Evolutionary conservation across 768 basidiomycete genomes (phyloP).

Genomic region (Cystofilobasidium capitatum): DNA sequence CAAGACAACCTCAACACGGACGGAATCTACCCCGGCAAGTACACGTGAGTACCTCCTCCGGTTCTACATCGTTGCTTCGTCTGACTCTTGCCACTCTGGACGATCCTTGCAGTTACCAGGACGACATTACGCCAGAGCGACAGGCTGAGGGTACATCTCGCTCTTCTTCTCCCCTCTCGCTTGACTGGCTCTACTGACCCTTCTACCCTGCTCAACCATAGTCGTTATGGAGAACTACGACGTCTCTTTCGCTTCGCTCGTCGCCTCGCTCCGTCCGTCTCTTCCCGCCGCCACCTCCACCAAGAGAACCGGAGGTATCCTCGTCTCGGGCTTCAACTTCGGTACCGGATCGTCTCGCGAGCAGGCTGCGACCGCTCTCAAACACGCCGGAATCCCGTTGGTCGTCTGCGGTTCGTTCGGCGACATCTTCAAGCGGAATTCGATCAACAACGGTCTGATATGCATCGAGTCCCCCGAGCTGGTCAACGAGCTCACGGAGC

Average conservation of each 20-base stretch:
- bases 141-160: conserved; percentile 60
- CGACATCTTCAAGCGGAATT: conserved; percentile 98
- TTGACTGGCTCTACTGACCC: neutral
- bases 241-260: conserved; percentile 64
- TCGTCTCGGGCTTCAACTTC: conserved; percentile 94
- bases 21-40: conserved; percentile 69
- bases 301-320: conserved; percentile 55
- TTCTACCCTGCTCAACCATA: neutral
- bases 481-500: conserved; percentile 66
- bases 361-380: conserved; percentile 95
- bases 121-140: conserved; percentile 88
- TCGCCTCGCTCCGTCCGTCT: conserved; percentile 43
- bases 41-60: conserved; percentile 18
- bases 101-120: conserved; percentile 71
- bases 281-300: conserved; percentile 33
- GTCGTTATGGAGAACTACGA: conserved; percentile 75
- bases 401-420: conserved; percentile 98
- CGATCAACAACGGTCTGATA: conserved; percentile 95
- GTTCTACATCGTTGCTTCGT: neutral
- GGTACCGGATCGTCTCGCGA: conserved; percentile 97
- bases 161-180: neutral
- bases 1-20: conserved; percentile 98
- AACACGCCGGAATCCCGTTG: conserved; percentile 80
- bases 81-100: neutral
- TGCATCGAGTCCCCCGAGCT: conserved; percentile 88